A percentile compares a stretch with the other conserved stretches of the same genome.
phyloP scores from a whole-genome alignment of 352 stramenopile species.

The Blastocystis sp. region DNA sequence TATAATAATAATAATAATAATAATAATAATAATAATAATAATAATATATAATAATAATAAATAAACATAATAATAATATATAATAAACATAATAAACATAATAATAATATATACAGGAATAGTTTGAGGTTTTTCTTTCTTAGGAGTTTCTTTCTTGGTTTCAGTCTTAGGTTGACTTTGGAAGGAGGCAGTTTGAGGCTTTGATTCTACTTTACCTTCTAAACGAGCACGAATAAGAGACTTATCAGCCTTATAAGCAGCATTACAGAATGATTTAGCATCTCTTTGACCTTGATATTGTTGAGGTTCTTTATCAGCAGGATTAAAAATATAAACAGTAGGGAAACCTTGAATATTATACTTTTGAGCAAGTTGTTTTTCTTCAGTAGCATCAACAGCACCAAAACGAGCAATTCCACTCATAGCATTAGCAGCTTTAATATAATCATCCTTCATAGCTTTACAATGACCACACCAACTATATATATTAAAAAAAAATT shows the following conservation, averaged over 20 bases:
- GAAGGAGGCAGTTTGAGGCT: too few relatives aligned
- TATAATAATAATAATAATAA: too few relatives aligned
- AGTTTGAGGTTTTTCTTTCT: too few relatives aligned
- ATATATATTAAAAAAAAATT: neutral
- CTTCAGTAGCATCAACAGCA: conserved; percentile 21
- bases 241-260: conserved; percentile 34
- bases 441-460: conserved; percentile 37
- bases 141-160: too few relatives aligned
- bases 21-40: too few relatives aligned
- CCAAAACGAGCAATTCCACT: conserved; percentile 34
- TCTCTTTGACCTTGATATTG: conserved; percentile 27
- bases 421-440: conserved; percentile 35
- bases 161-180: too few relatives aligned
- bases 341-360: conserved; percentile 29
- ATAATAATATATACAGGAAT: too few relatives aligned
- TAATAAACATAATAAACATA: too few relatives aligned
- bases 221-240: conserved; percentile 21
- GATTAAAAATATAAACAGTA: conserved; percentile 30
- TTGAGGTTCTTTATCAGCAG: neutral
- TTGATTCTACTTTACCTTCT: conserved; percentile 7
- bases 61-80: too few relatives aligned
- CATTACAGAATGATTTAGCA: conserved; percentile 32
- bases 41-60: too few relatives aligned
- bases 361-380: conserved; percentile 6
- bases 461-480: conserved; percentile 37